phyloP scores from a whole-genome alignment of 2,329 filamentous ascomycete species.

The Sclerotinia nivalis region DNA sequence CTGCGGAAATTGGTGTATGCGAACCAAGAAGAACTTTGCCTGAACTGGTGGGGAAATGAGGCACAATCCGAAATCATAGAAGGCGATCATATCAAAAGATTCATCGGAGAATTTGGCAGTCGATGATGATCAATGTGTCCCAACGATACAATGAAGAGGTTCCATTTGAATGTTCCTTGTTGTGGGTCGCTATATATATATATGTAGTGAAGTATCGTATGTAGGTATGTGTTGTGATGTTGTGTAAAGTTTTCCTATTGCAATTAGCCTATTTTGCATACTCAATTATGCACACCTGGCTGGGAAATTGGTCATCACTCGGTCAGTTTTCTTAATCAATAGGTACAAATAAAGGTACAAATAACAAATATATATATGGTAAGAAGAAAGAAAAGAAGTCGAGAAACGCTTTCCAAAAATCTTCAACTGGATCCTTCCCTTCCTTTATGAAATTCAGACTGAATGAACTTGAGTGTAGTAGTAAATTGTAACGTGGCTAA shows the following conservation, averaged over 20 bases:
- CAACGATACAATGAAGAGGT: background rate
- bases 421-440: slow-evolving; percentile 25
- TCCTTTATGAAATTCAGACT: slow-evolving; percentile 37
- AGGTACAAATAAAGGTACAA: slow-evolving; percentile 6
- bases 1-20: slow-evolving; percentile 16
- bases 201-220: slow-evolving; percentile 8
- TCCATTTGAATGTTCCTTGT: slow-evolving; percentile 1
- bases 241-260: slow-evolving; percentile 20
- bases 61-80: slow-evolving; percentile 17
- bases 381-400: slow-evolving; percentile 23
- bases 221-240: slow-evolving; percentile 10
- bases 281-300: slow-evolving; percentile 19
- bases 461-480: slow-evolving; percentile 34
- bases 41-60: slow-evolving; percentile 8
- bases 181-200: slow-evolving; percentile 12
- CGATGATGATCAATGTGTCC: slow-evolving; percentile 7
- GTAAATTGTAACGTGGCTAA: slow-evolving; percentile 41
- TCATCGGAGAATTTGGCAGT: slow-evolving; percentile 6
- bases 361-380: slow-evolving; percentile 8
- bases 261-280: slow-evolving; percentile 20
- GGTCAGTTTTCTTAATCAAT: slow-evolving; percentile 16
- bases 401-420: slow-evolving; percentile 21
- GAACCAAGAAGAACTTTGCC: slow-evolving; percentile 8
- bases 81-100: slow-evolving; percentile 20
- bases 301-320: slow-evolving; percentile 20